Conservation (phyloP, 2,329 filamentous ascomycete genomes). For the Aschersonia sp. region DNA sequence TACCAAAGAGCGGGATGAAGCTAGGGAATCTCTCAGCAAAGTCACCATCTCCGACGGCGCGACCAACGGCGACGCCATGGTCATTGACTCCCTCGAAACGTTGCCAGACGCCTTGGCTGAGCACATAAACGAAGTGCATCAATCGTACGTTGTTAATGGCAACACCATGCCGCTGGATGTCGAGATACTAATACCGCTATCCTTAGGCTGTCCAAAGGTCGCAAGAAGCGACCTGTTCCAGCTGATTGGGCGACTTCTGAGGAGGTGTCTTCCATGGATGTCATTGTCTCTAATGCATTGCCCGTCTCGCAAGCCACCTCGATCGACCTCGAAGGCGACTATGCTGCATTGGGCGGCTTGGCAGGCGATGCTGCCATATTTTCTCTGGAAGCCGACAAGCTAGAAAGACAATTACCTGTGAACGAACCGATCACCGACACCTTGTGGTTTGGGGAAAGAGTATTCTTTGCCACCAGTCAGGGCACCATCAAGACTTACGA, state of each 20-base stretch:
- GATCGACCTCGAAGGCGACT: conserved; percentile 38
- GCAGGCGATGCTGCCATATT: conserved; percentile 64
- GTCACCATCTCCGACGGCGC: conserved; percentile 53
- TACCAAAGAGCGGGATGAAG: conserved; percentile 85
- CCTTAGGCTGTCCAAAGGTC: conserved; percentile 67
- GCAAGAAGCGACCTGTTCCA: conserved; percentile 79
- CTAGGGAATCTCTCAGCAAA: conserved; percentile 74
- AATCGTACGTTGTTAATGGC: conserved; percentile 44
- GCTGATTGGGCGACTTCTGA: conserved; percentile 73
- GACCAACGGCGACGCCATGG: conserved; percentile 71
- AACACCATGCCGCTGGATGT: conserved; percentile 3
- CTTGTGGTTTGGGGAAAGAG: conserved; percentile 51
- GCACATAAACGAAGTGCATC: conserved; percentile 68
- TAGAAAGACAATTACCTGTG: conserved; percentile 53
- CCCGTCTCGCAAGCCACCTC: conserved; percentile 34
- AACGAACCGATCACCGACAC: conserved; percentile 53
- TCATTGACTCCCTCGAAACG: conserved; percentile 62
- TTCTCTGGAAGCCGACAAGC: conserved; percentile 51
- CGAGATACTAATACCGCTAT: background rate
- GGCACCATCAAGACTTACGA: conserved; percentile 73
- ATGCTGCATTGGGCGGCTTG: conserved; percentile 62
- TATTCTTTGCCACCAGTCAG: conserved; percentile 59
- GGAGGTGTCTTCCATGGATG: conserved; percentile 40
- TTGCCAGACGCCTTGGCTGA: conserved; percentile 58
- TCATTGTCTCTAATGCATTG: conserved; percentile 28